Evolutionary conservation across 129 eudicot species (phyloP), one percentile per base, ranked within the genome.

Genomic region (Flaveria brownii): DNA sequence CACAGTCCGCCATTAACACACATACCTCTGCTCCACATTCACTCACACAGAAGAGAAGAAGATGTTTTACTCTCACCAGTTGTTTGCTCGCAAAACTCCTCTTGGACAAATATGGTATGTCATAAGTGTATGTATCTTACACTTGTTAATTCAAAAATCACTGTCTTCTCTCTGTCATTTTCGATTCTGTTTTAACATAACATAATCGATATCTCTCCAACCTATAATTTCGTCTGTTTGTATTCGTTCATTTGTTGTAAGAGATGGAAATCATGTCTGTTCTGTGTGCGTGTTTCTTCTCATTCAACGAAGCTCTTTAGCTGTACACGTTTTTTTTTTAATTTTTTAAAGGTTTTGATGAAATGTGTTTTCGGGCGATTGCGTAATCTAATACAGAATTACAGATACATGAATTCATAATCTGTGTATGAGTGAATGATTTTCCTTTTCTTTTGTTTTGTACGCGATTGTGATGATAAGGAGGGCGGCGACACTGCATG

Each of bases 41-140:
- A 62, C 42, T 17, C 14, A 30, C 64, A 56, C n/a, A 30, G 65
- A 30, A 30, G 36, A 30, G 36, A 30, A 30, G 36, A 52, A 49
- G 51, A 91, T 95, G 99, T 95, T 91, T 66, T 95, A 91, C 88
- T 95, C 99, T 73, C 97, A 86, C 62, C 99, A 95, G 87, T 88
- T 95, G 2, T 92, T 95, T 6, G 97, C 99, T 80, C 92, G 97
- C 51, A 95, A 95, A 89, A 97, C 96, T 83, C 96, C 99, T 39
- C 89, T 95, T 5, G 99, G 99, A 7, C 99, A 95, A 71, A 95
- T 95, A 83, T 95, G 99, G 99, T 95, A 74, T 5, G 73, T 26
- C 30, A 75, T 50, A 28, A 2, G 30, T 28, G 0, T 28, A 28
- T 28, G 30, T 5, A 33, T 33, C 39, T 33, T 33, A 4, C 39